Evolutionary conservation across 2,329 filamentous ascomycete genomes (phyloP), one percentile per base, ranked within the genome.

Genomic region (Talaromyces sp.): DNA sequence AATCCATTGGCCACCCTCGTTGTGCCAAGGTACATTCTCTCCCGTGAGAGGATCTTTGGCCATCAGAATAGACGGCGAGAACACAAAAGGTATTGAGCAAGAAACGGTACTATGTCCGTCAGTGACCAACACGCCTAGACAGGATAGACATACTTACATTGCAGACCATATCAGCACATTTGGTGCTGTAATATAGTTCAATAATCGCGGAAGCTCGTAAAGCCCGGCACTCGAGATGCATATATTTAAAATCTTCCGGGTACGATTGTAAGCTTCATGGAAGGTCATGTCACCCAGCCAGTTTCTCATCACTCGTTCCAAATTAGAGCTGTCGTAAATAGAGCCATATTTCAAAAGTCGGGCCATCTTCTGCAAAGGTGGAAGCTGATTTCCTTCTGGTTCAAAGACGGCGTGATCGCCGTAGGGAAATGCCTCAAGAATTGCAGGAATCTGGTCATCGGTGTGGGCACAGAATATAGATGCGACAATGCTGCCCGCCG

Each of bases 151-250:
- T 61, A 77, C 80, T 77, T 74, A 82, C 66, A 97, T 92, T 35
- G 93, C 93, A 15, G 92, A 96, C 91, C 92, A 96, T 57, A 97
- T 92, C 76, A 97, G 84, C 55, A 97, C 92, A 69, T 97, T 94
- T 0, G 93, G 92, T 0, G 93, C 89, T 0, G 93, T 97, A 60
- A 96, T 84, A 67, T 96, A 97, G 72, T 97, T 97, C 64, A 97
- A 80, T 0, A 97, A 78, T 37, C 89, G 81, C 0, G 92, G 93
- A 15, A 96, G 79, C 69, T 97, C 92, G 71, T 95, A 94, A 56
- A 93, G 82, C 15, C 89, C 90, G 1, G 90, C 89, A 2, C 89
- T 91, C 0, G 92, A 96, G 6, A 97, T 92, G 59, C 89, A 92
- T 37, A 97, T 96, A 70, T 97, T 97, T 67, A 96, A 83, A 61